Evolutionary conservation across 2,329 filamentous ascomycete species (phyloP), one percentile per base, ranked within the genome.

Genomic region (Cercospora beticola): DNA sequence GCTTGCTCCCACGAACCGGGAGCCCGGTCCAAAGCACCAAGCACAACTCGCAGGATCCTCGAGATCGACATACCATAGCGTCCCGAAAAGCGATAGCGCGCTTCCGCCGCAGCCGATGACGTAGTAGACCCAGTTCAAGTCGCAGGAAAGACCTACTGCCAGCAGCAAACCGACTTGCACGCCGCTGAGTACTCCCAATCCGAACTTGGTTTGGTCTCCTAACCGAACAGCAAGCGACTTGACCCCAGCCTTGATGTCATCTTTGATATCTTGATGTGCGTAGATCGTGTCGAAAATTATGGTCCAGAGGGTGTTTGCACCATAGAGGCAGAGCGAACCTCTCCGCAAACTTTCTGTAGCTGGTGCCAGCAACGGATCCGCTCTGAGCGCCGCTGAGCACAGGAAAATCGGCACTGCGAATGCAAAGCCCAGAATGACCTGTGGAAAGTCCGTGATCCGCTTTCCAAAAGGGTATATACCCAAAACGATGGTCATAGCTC

Each of bases 1-100:
- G 49, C 67, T 69, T 16, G 64, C 40, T 10, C 67, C 67, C 7
- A 69, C 67, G 10, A 69, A 43, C 28, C 64, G 62, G n/a, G 67
- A 69, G 16, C 67, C 67, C 16, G 67, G 64, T 12, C 67, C 67
- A n/a, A 69, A 69, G 60, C 67, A 69, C 67, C 67, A 69, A n/a
- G 67, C 67, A 31, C 67, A 69, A 43, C 67, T 69, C 2, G 18
- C 31, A 16, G 67, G 64, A 33, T 69, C 54, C 18, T 64, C 67
- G 9, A 66, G 49, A 14, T 46, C 21, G n/a, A 59, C 56, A 28
- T 59, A 59, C 18, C 21, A 56, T 6, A 69, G 60, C 60, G 65
- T 66, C n/a, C 43, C 64, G n/a, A 60, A 59, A 23, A 69, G 64
- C 52, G 67, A 69, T 12, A 60, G 5, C 26, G 58, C 67, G n/a